Evolutionary conservation across 208 protist genomes (phyloP), one percentile per base, ranked within the genome.

Genomic region (Crithidia brevicula): DNA sequence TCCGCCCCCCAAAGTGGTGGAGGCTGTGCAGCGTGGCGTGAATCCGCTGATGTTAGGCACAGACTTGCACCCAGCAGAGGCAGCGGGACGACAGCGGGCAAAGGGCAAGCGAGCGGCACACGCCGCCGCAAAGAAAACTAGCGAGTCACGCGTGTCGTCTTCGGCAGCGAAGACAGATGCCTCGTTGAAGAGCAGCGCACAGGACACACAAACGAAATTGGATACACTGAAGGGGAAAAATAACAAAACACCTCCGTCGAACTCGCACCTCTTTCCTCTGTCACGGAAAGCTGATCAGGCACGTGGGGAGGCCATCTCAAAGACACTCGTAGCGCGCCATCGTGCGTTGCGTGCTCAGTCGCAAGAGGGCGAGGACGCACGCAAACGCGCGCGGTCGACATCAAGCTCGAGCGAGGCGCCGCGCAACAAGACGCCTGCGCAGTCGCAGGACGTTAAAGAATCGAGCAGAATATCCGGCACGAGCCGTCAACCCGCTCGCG

Each of bases 11-110:
- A 69, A 66, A 46, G 31, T 77, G 5, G 18, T 60, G 25, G 62
- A 77, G 47, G 71, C 56, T 46, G 53, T 77, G 46, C 30, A n/a
- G 28, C 62, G 62, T 1, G 71, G 71, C 2, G 56, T 65, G n/a
- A 64, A 77, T 45, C 71, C 71, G 1, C 49, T 70, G 31, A 54
- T 77, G 36, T 18, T 77, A 13, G 45, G 47, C 9, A 3, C 36
- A 10, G 28, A 77, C 25, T 3, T 36, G 11, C 54, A 77, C 62
- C 25, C n/a, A 23, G 22, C 47, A 25, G 71, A 69, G 57, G 33
- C 34, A 10, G 47, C 62, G 0, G 71, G 62, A 25, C 61, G 63
- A 4, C 52, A 77, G 33, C 52, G 27, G 16, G 69, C 69, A 23
- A 74, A 67, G 40, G 18, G 15, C 31, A 67, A 31, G 30, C 49